Percentiles rank a stretch among this genome's conserved stretches.
phyloP scores from a whole-genome alignment of 352 stramenopile species.

The Globisporangium irregulare region DNA sequence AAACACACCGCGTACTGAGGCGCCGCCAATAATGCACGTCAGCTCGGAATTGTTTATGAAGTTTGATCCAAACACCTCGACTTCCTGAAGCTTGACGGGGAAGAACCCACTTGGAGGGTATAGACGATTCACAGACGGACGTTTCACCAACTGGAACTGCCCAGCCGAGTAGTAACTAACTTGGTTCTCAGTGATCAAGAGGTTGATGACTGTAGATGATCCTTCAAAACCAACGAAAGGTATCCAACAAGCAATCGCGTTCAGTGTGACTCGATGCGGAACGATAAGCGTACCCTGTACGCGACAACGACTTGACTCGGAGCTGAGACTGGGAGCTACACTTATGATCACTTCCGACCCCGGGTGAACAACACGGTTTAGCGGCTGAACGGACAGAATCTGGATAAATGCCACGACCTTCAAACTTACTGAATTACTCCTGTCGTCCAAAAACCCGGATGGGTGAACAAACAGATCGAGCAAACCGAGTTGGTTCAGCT shows the following conservation, averaged over 20 bases:
- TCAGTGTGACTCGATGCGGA: constrained; percentile 2
- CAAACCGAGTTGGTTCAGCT: constrained; percentile 7
- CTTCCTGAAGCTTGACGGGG: constrained; percentile 4
- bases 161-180: constrained; percentile 1
- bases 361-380: not conserved
- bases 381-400: not conserved
- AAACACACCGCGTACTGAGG: not conserved
- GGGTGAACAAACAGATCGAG: constrained; percentile 20
- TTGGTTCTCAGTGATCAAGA: constrained; percentile 3
- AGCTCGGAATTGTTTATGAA: constrained; percentile 11
- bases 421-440: constrained; percentile 11
- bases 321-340: not conserved
- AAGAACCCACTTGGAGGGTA: constrained; percentile 8
- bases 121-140: constrained; percentile 2
- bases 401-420: constrained; percentile 3
- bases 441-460: not conserved
- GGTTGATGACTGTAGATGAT: not conserved
- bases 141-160: constrained; percentile 6
- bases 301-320: not conserved
- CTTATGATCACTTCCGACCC: constrained; percentile 9
- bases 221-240: constrained; percentile 4
- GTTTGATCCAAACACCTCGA: constrained; percentile 8
- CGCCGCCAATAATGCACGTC: not conserved
- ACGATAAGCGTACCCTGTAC: not conserved
- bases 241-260: constrained; percentile 2